These are phyloP conservation scores for Pyricularia pennisetigena DNA, from an alignment of 2,329 filamentous ascomycete genomes.

Conservation along the genomic window DNA sequence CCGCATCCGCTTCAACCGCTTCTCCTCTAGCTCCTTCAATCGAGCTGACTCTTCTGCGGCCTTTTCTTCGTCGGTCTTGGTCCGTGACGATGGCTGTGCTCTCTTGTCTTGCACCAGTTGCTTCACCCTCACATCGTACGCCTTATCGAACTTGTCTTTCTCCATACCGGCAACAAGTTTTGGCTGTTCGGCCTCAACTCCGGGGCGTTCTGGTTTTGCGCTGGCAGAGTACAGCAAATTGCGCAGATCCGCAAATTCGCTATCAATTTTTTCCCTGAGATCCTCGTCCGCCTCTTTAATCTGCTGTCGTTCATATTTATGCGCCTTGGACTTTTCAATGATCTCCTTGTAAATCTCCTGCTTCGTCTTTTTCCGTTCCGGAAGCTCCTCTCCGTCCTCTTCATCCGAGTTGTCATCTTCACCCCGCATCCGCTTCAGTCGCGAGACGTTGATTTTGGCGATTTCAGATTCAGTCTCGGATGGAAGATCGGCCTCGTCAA, in stretches of 20 bases:
- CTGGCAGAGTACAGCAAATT: constrained; percentile 49
- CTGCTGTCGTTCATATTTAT: constrained; percentile 91
- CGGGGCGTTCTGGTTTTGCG: constrained; percentile 21
- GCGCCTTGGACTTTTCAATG: constrained; percentile 90
- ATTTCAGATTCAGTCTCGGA: constrained; percentile 48
- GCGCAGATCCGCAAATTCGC: constrained; percentile 70
- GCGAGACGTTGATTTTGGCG: constrained; percentile 42
- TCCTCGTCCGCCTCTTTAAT: constrained; percentile 91
- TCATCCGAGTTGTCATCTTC: constrained; percentile 32
- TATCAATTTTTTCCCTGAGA: constrained; percentile 71
- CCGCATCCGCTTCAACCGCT: constrained; percentile 75
- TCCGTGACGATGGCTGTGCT: constrained; percentile 76
- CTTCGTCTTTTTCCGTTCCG: constrained; percentile 86
- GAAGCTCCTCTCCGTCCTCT: constrained; percentile 43
- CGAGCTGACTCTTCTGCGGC: constrained; percentile 66
- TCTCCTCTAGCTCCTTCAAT: constrained; percentile 73
- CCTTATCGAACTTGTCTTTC: constrained; percentile 63
- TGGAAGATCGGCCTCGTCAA: constrained; percentile 64
- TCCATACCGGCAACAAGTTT: constrained; percentile 41
- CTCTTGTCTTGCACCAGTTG: constrained; percentile 77
- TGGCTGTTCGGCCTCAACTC: constrained; percentile 10
- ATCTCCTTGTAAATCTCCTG: constrained; percentile 97
- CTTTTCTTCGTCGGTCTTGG: constrained; percentile 84
- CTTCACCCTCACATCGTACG: constrained; percentile 78
- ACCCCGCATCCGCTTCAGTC: constrained; percentile 46